A percentile compares a stretch with the other conserved stretches of the same genome.
These are phyloP conservation scores for Fusarium sp. DNA, from an alignment of 2,329 filamentous ascomycete genomes.

Conservation along the genomic window DNA sequence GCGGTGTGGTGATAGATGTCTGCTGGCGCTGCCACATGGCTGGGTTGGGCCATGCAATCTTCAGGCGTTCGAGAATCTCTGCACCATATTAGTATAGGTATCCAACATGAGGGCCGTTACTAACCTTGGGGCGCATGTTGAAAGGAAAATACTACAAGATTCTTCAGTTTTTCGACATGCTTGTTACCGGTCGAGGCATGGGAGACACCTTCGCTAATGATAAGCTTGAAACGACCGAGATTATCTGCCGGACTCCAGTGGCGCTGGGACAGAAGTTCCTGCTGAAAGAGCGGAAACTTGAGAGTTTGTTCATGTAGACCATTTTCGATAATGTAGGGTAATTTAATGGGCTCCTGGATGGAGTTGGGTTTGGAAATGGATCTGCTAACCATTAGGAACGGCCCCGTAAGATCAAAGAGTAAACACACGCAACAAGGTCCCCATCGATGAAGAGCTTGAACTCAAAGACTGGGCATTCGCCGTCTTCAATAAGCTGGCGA, in stretches of 20 bases:
- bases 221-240: slow-evolving; percentile 79
- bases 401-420: background rate
- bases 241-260: slow-evolving; percentile 80
- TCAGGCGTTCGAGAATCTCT: slow-evolving; percentile 78
- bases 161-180: slow-evolving; percentile 76
- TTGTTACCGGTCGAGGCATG: slow-evolving; percentile 61
- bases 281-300: slow-evolving; percentile 79
- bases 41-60: slow-evolving; percentile 84
- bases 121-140: slow-evolving; percentile 84
- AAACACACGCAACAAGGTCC: slow-evolving; percentile 67
- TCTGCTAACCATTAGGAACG: slow-evolving; percentile 52
- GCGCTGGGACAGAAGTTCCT: slow-evolving; percentile 75
- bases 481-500: slow-evolving; percentile 70
- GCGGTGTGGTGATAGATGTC: background rate
- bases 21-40: slow-evolving; percentile 70
- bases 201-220: slow-evolving; percentile 80
- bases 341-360: slow-evolving; percentile 64
- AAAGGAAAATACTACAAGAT: slow-evolving; percentile 83
- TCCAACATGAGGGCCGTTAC: slow-evolving; percentile 35
- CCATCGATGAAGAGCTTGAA: slow-evolving; percentile 79
- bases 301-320: slow-evolving; percentile 71
- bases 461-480: slow-evolving; percentile 73
- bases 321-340: slow-evolving; percentile 65
- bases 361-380: slow-evolving; percentile 69
- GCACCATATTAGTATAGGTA: background rate